Conservation (phyloP, 164 flowering plant genomes). For the Aristolochia contorta region DNA sequence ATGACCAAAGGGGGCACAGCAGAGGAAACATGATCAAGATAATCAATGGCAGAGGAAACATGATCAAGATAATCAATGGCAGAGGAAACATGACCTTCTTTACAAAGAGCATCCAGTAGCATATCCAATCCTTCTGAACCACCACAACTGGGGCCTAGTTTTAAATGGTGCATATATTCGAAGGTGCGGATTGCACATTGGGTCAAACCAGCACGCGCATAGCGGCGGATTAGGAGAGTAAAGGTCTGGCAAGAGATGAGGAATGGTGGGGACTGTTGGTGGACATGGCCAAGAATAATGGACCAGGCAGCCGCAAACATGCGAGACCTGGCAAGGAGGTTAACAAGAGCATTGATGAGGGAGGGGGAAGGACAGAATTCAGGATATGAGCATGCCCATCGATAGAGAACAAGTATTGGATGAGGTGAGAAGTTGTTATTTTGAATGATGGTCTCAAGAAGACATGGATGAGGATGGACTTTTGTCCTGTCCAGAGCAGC, state of each 20-base stretch:
- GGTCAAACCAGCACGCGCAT: constrained; percentile 56
- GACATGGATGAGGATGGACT: constrained; percentile 24
- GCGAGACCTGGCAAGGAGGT: constrained; percentile 44
- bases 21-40: constrained; percentile 21
- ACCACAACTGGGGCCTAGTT: constrained; percentile 9
- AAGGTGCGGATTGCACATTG: constrained; percentile 48
- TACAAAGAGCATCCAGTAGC: constrained; percentile 67
- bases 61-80: constrained; percentile 43
- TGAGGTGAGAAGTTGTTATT: constrained; percentile 54
- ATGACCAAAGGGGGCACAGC: constrained; percentile 20
- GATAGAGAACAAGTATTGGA: constrained; percentile 34
- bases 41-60: constrained; percentile 42
- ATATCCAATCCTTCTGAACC: constrained; percentile 33
- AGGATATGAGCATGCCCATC: constrained; percentile 53
- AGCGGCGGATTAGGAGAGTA: constrained; percentile 49
- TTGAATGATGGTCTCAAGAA: constrained; percentile 32
- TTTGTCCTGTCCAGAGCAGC: constrained; percentile 33
- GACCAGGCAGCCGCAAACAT: constrained; percentile 62
- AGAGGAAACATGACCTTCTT: constrained; percentile 56
- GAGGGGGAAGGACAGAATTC: constrained; percentile 23
- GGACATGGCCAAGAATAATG: constrained; percentile 30
- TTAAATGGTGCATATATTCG: constrained; percentile 32
- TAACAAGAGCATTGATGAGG: constrained; percentile 44
- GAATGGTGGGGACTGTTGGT: not conserved
- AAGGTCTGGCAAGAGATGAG: constrained; percentile 25